Evolutionary conservation across 225 moss, liverwort and hornwort species (phyloP).

Genomic region (Sphagnum contortum): DNA sequence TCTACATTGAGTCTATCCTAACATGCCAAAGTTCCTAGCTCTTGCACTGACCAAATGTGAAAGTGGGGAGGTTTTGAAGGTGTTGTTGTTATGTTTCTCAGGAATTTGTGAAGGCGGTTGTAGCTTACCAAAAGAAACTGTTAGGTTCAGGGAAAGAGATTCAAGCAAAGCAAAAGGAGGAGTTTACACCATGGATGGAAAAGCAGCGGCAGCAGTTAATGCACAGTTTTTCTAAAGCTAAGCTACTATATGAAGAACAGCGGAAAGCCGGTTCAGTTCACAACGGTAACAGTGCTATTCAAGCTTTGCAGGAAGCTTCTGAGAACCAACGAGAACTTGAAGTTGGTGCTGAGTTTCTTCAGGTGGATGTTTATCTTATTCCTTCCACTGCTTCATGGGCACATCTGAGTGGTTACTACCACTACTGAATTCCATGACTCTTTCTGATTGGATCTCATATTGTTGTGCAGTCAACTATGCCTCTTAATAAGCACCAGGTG

Average conservation of each 20-base stretch:
- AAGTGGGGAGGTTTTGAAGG: too few species aligned
- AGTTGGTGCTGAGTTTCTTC: conserved; percentile 70
- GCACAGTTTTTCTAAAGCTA: conserved; percentile 86
- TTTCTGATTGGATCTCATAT: too few species aligned
- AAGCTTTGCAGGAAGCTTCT: conserved; percentile 31
- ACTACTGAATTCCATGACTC: too few species aligned
- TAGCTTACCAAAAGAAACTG: conserved; percentile 70
- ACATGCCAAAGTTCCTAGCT: too few species aligned
- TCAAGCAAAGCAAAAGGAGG: conserved; percentile 19
- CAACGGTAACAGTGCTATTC: conserved; percentile 42
- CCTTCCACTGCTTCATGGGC: neutral
- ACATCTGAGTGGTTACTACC: neutral
- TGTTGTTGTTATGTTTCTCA: neutral
- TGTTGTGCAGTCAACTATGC: conserved; percentile 46
- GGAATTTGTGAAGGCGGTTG: conserved; percentile 98
- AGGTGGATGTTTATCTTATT: conserved; percentile 17
- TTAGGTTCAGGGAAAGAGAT: conserved; percentile 41
- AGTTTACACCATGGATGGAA: conserved; percentile 48
- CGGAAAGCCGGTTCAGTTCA: conserved; percentile 48
- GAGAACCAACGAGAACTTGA: conserved; percentile 51
- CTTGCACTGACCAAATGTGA: too few species aligned
- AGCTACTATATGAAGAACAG: conserved; percentile 63
- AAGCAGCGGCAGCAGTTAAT: conserved; percentile 60
- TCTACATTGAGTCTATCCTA: too few species aligned
- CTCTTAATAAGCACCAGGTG: conserved; percentile 74